A percentile compares a stretch with the other conserved stretches of the same genome.
Evolutionary conservation across 2,329 filamentous ascomycete species (phyloP).

Genomic region (Ophiostoma triangulosporum): DNA sequence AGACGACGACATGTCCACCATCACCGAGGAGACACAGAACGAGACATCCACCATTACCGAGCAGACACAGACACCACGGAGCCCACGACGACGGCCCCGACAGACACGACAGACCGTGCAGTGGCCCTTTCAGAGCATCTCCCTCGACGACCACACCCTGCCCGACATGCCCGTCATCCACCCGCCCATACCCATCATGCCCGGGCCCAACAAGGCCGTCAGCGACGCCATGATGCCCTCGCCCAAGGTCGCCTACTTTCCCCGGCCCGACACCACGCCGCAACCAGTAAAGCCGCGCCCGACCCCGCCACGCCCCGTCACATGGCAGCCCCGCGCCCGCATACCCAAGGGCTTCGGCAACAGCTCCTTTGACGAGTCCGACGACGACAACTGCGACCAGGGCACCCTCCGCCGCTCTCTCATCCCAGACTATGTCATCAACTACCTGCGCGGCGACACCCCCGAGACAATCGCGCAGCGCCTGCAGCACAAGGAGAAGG

Average conservation of each 20-base stretch:
- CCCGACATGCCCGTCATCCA: background rate
- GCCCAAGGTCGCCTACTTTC: background rate
- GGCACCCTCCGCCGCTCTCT: slow-evolving; percentile 25
- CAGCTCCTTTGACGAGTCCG: slow-evolving; percentile 8
- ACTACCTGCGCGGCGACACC: slow-evolving; percentile 42
- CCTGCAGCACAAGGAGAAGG: slow-evolving; percentile 4
- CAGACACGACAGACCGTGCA: slow-evolving; percentile 17
- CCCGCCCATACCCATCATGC: background rate
- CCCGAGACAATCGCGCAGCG: slow-evolving; percentile 36
- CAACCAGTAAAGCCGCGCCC: background rate
- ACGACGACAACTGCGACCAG: slow-evolving; percentile 8
- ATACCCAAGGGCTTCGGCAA: background rate
- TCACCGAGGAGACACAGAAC: too few relatives aligned
- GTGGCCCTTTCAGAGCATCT: slow-evolving; percentile 24
- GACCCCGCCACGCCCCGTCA: slow-evolving; percentile 8
- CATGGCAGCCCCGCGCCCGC: slow-evolving; percentile 16
- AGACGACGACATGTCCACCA: too few relatives aligned
- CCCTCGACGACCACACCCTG: slow-evolving; percentile 13
- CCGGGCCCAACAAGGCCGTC: background rate
- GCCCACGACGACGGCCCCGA: background rate
- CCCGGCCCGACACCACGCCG: background rate
- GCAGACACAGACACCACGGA: background rate
- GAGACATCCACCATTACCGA: too few relatives aligned
- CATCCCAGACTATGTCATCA: slow-evolving; percentile 41
- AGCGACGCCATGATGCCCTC: background rate